phyloP scores from a whole-genome alignment of 2,329 filamentous ascomycete genomes.

The Ceratocystis colombiana region DNA sequence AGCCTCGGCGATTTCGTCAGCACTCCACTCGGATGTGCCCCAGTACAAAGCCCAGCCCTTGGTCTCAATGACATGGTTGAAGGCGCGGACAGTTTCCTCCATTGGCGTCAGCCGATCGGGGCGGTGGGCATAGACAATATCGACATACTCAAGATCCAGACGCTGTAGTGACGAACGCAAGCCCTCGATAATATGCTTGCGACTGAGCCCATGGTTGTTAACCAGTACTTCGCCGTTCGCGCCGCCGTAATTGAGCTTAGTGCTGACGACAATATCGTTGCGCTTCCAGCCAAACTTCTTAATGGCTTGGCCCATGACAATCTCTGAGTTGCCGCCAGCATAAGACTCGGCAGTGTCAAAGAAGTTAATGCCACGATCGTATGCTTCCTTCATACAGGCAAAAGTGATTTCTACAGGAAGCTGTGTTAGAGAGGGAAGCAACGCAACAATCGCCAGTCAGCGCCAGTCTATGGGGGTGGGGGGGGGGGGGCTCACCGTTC shows the following conservation, averaged over 20 bases:
- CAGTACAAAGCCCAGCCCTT: conserved; percentile 60
- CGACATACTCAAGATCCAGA: conserved; percentile 51
- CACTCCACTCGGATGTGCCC: conserved; percentile 61
- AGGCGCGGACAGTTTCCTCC: conserved; percentile 59
- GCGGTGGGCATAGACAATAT: conserved; percentile 59
- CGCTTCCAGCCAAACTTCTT: conserved; percentile 51
- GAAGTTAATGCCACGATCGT: conserved; percentile 52
- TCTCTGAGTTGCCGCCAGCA: conserved; percentile 50
- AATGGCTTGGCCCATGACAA: conserved; percentile 52
- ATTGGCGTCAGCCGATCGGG: conserved; percentile 59
- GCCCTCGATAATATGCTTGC: conserved; percentile 62
- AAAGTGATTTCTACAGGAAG: conserved; percentile 37
- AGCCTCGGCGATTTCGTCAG: conserved; percentile 50
- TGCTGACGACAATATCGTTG: conserved; percentile 51
- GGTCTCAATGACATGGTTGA: conserved; percentile 44
- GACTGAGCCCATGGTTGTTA: conserved; percentile 57
- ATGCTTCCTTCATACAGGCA: conserved; percentile 52
- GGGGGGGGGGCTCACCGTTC: conserved; percentile 13
- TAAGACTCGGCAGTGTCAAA: conserved; percentile 53
- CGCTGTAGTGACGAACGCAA: conserved; percentile 49
- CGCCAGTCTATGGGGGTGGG: neutral
- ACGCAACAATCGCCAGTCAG: no score
- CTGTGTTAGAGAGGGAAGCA: neutral
- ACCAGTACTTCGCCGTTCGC: conserved; percentile 51
- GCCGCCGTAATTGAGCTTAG: conserved; percentile 57